Evolutionary conservation across 176 grass and related monocot genomes (phyloP).

Genomic region (Carex cristatella): DNA sequence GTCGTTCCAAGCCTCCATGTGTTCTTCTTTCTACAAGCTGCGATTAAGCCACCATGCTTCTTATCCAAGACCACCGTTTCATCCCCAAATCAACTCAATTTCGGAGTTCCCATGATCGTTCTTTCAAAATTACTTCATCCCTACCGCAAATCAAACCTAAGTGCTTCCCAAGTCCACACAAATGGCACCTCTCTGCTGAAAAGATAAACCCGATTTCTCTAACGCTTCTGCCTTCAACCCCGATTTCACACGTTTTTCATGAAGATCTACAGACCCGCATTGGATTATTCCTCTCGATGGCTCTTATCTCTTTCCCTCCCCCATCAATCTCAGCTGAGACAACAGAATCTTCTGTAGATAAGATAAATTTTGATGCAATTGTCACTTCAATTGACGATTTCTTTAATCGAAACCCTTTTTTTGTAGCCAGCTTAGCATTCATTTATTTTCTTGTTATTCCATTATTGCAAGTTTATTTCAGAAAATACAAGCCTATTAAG

Average conservation of each 20-base stretch:
- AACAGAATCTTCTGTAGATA: slow-evolving; percentile 33
- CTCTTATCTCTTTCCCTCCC: slow-evolving; percentile 26
- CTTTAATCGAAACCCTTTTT: slow-evolving; percentile 85
- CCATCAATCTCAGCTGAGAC: slow-evolving; percentile 40
- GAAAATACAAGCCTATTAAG: slow-evolving; percentile 76
- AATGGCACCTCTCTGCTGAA: neutral
- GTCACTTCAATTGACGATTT: slow-evolving; percentile 72
- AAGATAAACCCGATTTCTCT: neutral
- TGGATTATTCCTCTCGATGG: slow-evolving; percentile 27
- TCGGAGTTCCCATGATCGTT: neutral
- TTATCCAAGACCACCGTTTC: slow-evolving; percentile 37
- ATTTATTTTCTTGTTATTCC: slow-evolving; percentile 85
- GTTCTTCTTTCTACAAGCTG: neutral
- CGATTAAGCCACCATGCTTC: slow-evolving; percentile 44
- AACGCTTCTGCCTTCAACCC: neutral
- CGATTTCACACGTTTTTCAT: slow-evolving; percentile 27
- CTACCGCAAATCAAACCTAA: neutral
- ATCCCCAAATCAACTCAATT: slow-evolving; percentile 21
- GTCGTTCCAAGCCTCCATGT: neutral
- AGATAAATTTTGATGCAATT: slow-evolving; percentile 75
- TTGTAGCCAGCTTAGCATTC: slow-evolving; percentile 64
- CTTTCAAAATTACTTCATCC: neutral
- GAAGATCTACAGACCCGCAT: slow-evolving; percentile 23
- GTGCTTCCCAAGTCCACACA: neutral
- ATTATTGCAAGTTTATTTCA: slow-evolving; percentile 56